Evolutionary conservation across 768 basidiomycete species (phyloP).

Genomic region (Omphalotus guepiniiformis): DNA sequence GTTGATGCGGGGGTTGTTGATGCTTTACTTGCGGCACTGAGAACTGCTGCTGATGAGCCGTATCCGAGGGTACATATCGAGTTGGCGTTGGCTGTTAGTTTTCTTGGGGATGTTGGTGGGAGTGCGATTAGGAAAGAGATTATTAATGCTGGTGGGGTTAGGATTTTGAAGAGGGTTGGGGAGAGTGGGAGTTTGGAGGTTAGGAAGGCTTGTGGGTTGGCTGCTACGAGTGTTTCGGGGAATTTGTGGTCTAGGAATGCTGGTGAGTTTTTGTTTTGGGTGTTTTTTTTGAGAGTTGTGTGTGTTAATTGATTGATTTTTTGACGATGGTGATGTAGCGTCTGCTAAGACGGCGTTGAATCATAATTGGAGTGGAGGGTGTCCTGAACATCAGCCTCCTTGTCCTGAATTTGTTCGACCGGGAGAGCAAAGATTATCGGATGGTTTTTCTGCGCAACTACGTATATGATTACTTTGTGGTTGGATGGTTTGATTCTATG

Average conservation of each 20-base stretch:
- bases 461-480: too few relatives aligned
- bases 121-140: constrained; percentile 23
- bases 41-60: constrained; percentile 21
- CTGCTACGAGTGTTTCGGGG: constrained; percentile 21
- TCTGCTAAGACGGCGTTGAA: constrained; percentile 14
- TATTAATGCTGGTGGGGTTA: constrained; percentile 24
- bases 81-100: constrained; percentile 21
- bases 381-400: constrained; percentile 11
- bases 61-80: constrained; percentile 22
- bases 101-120: constrained; percentile 24
- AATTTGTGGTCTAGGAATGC: constrained; percentile 24
- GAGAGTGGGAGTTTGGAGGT: constrained; percentile 16
- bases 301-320: neutral
- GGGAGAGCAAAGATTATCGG: too few relatives aligned
- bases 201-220: constrained; percentile 21
- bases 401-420: constrained; percentile 8
- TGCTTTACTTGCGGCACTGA: constrained; percentile 21
- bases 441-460: too few relatives aligned
- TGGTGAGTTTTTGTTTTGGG: constrained; percentile 11
- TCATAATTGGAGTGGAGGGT: constrained; percentile 15
- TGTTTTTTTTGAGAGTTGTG: neutral
- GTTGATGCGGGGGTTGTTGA: constrained; percentile 25
- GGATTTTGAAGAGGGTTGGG: constrained; percentile 19
- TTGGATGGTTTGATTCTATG: too few relatives aligned
- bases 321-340: too few relatives aligned